These are phyloP conservation scores for Zygnema cylindricum DNA, from an alignment of 139 green algal species.

Conservation along the genomic window DNA sequence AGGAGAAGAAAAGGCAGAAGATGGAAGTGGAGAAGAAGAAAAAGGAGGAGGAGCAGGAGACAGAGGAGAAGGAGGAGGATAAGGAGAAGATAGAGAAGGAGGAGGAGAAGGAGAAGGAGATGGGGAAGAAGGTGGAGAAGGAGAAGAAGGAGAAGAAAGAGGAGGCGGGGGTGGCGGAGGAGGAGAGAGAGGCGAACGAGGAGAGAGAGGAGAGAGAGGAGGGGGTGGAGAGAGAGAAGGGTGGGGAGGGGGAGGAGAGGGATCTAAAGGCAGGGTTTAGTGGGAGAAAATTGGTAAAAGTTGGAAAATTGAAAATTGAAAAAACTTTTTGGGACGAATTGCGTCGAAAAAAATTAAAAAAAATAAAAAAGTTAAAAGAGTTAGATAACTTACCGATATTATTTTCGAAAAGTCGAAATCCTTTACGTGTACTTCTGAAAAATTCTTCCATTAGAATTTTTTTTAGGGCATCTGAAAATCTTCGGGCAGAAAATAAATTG, in stretches of 20 bases:
- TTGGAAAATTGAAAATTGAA: too few species aligned
- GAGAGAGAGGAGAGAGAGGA: not conserved
- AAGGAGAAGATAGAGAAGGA: slow-evolving; percentile 3
- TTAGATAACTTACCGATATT: too few species aligned
- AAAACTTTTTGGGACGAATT: too few species aligned
- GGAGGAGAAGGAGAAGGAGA: not conserved
- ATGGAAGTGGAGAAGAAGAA: not conserved
- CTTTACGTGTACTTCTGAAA: too few species aligned
- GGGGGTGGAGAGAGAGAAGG: too few species aligned
- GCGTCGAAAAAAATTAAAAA: too few species aligned
- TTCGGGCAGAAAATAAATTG: too few species aligned
- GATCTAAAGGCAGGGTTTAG: not conserved
- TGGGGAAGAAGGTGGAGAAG: not conserved
- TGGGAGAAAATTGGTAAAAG: not conserved
- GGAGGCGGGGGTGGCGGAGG: not conserved
- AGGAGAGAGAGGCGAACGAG: slow-evolving; percentile 14
- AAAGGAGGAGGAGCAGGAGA: not conserved
- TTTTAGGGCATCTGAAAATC: too few species aligned
- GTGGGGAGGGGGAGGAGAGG: not conserved
- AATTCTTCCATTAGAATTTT: too few species aligned
- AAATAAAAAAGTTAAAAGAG: too few species aligned
- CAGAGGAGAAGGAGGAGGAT: slow-evolving; percentile 1
- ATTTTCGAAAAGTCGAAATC: too few species aligned
- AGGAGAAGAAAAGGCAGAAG: slow-evolving; percentile 4
- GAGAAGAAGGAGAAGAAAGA: not conserved